Evolutionary conservation across 106 monocot genomes (phyloP).

Genomic region (Phalaenopsis equestris): DNA sequence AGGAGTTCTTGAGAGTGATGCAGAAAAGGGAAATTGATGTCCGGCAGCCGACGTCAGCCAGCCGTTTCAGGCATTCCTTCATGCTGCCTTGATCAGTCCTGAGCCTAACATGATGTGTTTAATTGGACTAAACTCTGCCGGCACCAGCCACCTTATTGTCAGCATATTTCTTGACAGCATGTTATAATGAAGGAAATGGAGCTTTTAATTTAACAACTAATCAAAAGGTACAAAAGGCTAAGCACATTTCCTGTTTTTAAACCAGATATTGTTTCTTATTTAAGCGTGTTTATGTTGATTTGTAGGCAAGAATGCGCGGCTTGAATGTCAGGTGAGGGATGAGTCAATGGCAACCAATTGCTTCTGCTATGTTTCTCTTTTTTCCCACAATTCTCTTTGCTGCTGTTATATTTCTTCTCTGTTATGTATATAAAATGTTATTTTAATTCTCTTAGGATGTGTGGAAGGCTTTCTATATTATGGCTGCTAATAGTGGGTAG

Average conservation of each 20-base stretch:
- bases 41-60: slow-evolving; percentile 37
- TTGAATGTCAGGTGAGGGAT: neutral
- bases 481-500: no score
- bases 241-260: neutral
- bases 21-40: slow-evolving; percentile 62
- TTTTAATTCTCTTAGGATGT: no score
- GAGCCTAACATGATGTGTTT: neutral
- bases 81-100: slow-evolving; percentile 19
- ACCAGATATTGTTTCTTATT: no score
- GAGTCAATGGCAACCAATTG: neutral
- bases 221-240: neutral
- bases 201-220: neutral
- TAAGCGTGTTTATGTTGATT: neutral
- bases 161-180: neutral
- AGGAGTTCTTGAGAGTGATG: slow-evolving; percentile 67
- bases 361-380: neutral
- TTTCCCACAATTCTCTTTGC: no score
- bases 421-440: no score
- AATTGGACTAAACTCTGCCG: neutral
- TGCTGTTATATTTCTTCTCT: no score
- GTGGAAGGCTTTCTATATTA: no score
- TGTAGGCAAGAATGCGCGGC: neutral
- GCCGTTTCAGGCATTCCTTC: slow-evolving; percentile 27
- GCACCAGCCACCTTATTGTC: no score
- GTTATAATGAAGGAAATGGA: neutral